phyloP scores from a whole-genome alignment of 169 alveolate genomes.

The Plasmodium sp. region DNA sequence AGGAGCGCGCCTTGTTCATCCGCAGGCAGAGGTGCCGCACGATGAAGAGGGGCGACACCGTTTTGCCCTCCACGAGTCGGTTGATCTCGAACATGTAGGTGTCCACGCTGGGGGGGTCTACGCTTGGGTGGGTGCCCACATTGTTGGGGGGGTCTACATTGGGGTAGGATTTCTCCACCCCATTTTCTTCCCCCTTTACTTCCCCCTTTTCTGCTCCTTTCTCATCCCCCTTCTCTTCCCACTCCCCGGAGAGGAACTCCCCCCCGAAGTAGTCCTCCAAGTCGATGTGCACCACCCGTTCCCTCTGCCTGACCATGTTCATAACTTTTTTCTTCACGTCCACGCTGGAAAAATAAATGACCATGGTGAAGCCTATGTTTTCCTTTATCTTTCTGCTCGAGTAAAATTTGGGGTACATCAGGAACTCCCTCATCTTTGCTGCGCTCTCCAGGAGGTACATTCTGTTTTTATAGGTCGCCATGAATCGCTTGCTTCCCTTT shows the following conservation, averaged over 20 bases:
- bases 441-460: slow-evolving; percentile 24
- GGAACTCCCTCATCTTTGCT: slow-evolving; percentile 39
- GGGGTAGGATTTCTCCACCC: no score
- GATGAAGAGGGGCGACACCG: slow-evolving; percentile 23
- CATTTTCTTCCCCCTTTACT: no score
- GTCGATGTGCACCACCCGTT: slow-evolving; percentile 36
- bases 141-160: no score
- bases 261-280: slow-evolving; percentile 14
- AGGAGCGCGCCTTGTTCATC: slow-evolving; percentile 11
- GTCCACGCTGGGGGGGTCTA: background rate
- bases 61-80: slow-evolving; percentile 15
- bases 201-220: background rate
- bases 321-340: slow-evolving; percentile 27
- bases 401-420: slow-evolving; percentile 48
- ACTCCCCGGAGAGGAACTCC: background rate
- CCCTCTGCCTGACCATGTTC: background rate
- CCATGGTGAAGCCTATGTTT: background rate
- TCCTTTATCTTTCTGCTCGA: slow-evolving; percentile 51
- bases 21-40: slow-evolving; percentile 52
- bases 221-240: background rate
- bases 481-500: slow-evolving; percentile 18
- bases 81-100: slow-evolving; percentile 24
- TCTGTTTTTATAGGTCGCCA: slow-evolving; percentile 27
- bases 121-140: background rate
- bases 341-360: slow-evolving; percentile 38